phyloP scores from a whole-genome alignment of 1,139 yeast species.

The Nakaseomyces delphensis region DNA sequence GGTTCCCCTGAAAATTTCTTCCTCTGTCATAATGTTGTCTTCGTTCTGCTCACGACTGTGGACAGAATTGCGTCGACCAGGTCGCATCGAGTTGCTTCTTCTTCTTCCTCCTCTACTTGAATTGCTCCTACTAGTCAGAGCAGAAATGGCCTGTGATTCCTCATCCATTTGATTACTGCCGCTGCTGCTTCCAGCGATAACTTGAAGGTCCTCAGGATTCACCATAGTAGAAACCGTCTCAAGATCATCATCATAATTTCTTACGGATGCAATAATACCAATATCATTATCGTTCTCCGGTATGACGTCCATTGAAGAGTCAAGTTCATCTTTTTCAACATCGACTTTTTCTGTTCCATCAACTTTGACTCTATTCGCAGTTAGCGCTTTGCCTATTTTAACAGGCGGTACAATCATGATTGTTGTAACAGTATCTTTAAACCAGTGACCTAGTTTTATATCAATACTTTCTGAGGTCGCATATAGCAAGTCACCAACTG shows the following conservation, averaged over 20 bases:
- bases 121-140: background rate
- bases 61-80: background rate
- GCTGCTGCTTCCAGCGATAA: background rate
- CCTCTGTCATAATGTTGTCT: background rate
- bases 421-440: conserved; percentile 10
- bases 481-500: conserved; percentile 55
- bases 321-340: conserved; percentile 2
- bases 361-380: conserved; percentile 9
- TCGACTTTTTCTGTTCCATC: conserved; percentile 6
- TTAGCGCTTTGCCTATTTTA: background rate
- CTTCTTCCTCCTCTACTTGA: background rate
- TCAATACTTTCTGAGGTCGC: conserved; percentile 26
- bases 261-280: conserved; percentile 10
- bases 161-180: background rate
- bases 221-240: conserved; percentile 9
- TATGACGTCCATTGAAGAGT: conserved; percentile 11
- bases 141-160: background rate
- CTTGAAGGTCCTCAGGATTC: conserved; percentile 6
- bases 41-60: background rate
- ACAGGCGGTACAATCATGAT: conserved; percentile 2
- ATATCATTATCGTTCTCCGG: conserved; percentile 3
- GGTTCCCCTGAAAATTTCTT: conserved; percentile 1
- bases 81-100: background rate
- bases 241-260: conserved; percentile 4
- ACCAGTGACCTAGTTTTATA: conserved; percentile 12